Evolutionary conservation across 768 basidiomycete genomes (phyloP), one percentile per base, ranked within the genome.

Genomic region (Podaxis sp.): DNA sequence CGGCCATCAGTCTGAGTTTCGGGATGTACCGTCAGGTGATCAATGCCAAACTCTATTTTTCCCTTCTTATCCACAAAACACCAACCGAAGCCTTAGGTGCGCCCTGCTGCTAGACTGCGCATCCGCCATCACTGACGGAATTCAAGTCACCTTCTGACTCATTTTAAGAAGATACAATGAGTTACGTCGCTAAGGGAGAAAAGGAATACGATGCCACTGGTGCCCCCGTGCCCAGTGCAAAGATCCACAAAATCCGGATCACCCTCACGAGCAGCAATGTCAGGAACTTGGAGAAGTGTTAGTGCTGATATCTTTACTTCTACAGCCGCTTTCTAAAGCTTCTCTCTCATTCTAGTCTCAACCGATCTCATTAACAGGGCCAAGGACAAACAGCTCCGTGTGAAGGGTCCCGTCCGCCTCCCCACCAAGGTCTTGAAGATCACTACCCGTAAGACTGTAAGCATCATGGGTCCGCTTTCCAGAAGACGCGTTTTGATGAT

Each of bases 181-280:
- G 91, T 91, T 93, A 95, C 90, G 93, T 93, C 92, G 91, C 93
- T 83, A 94, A 94, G 87, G 91, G 89, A 76, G 93, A 95, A 77
- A 95, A 98, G 77, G 95, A 97, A 75, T 95, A 94, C 82, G 97
- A 98, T 68, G 94, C 93, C 63, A 89, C 91, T 51, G 93, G 93
- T 70, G 89, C 90, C 65, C 84, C 83, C 57, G 86, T 94, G 63
- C 89, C 91, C 71, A 80, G 85, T 66, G 90, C 92, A 73, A 95
- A 98, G 79, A 86, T 93, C 75, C 96, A 98, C 87, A 98, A 98
- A 86, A 98, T 98, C 76, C 83, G 97, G 65, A 99, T 99, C 82
- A 98, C 97, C 66, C 83, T 99, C 75, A 98, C 97, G 66, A 93
- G 91, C 79, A 90, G 91, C 81, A 98, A 98, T 76, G 93, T 98